These are phyloP conservation scores for Colletotrichum theobromicola DNA, from an alignment of 2,329 filamentous ascomycete species.

Conservation along the genomic window DNA sequence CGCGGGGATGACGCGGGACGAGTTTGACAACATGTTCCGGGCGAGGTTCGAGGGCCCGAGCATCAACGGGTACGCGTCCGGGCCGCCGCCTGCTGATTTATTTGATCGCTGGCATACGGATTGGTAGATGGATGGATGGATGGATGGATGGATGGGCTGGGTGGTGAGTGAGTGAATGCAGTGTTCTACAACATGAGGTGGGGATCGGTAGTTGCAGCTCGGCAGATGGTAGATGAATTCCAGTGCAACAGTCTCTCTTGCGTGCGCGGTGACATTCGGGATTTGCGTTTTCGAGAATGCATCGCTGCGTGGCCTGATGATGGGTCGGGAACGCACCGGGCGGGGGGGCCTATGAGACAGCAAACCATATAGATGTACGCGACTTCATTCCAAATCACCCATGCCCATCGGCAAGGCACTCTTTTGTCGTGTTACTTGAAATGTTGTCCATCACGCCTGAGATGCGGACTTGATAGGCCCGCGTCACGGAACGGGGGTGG, in stretches of 20 bases:
- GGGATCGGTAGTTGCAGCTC: background rate
- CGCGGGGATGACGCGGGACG: background rate
- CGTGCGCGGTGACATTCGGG: background rate
- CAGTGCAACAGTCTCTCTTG: background rate
- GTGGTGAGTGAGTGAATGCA: background rate
- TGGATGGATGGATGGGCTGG: background rate
- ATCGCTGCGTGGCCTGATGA: background rate
- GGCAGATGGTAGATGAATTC: background rate
- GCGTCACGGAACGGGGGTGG: background rate
- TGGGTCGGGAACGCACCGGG: background rate
- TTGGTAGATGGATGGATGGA: background rate
- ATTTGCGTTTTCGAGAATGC: background rate
- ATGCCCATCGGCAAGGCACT: background rate
- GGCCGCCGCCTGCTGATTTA: background rate
- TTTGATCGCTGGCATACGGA: conserved; percentile 1
- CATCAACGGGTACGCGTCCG: background rate
- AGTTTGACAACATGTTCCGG: background rate
- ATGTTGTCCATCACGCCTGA: background rate
- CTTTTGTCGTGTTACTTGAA: background rate
- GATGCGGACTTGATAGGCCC: background rate
- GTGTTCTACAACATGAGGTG: background rate
- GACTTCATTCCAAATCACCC: background rate
- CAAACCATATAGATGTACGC: background rate
- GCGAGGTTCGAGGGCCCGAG: background rate
- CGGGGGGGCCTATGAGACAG: background rate